Base-by-base conservation (phyloP, 1,284 basidiomycete genomes). In the Boletus calvinii region DNA sequence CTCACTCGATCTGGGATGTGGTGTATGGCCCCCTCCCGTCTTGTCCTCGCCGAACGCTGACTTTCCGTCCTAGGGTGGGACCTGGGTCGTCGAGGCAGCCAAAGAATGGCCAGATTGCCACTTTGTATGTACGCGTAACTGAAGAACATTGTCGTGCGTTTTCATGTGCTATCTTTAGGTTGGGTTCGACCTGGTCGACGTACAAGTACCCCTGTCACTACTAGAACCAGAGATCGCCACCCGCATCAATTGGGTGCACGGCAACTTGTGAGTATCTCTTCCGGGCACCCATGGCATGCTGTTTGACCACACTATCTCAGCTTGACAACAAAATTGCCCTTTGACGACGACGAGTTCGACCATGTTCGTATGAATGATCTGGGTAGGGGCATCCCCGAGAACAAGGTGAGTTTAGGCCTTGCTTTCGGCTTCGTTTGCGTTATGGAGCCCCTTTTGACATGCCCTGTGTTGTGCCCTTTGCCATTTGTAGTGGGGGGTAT, bases 281-380 rank as follows among this genome's bases (percentile, higher is more conserved):
- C 5, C 8, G 11, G 15, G 4, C 12, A 10, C 13, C 15, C 42
- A 18, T 30, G 24, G 22, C 34, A 52, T 53, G 53, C 31, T 30
- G n/a, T 30, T 36, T 52, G 49, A 62, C 30, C 15, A 15, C 32
- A 8, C 29, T 20, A 15, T 42, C 20, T 18, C 56, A 90, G 87
- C 66, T 66, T 90, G 58, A 85, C 86, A 36, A 86, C 80, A 9
- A 84, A 77, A 59, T 73, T 90, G 12, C 87, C 87, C 1, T 90
- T 89, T 60, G 85, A 87, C 15, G 87, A 90, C 52, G 85, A 89
- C 54, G 80, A 85, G 59, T 90, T 90, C 56, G 87, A 90, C 63
- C 80, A 85, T 66, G 81, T 90, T n/a, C 86, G 85, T 62, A 77
- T 88, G 43, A 73, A 79, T 48, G 72, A 73, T 42, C 77, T 90